Conservation (phyloP, 140 eudicot species). For the Senecio squalidus region DNA sequence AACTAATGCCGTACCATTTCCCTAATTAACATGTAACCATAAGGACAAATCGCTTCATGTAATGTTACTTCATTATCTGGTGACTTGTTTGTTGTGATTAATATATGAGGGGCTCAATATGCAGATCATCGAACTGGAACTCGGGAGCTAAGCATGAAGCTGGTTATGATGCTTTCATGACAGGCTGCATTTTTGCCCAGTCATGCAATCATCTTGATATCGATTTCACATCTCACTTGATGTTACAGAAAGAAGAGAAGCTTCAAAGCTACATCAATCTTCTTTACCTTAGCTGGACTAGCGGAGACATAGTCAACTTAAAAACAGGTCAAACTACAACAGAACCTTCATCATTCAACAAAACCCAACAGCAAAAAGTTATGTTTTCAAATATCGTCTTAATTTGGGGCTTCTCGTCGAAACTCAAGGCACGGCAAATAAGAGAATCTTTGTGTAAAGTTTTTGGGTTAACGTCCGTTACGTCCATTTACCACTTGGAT, state of each 20-base stretch:
- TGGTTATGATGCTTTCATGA: slow-evolving; percentile 98
- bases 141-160: slow-evolving; percentile 98
- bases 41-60: too few species aligned
- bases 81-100: background rate
- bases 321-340: slow-evolving; percentile 44
- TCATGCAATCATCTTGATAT: slow-evolving; percentile 67
- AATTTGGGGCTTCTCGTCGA: slow-evolving; percentile 66
- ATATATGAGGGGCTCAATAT: background rate
- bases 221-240: slow-evolving; percentile 25
- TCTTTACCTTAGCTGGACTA: slow-evolving; percentile 83
- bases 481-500: slow-evolving; percentile 60
- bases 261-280: slow-evolving; percentile 62
- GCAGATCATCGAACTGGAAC: slow-evolving; percentile 90
- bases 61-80: background rate
- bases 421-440: slow-evolving; percentile 57
- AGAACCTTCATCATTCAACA: slow-evolving; percentile 30
- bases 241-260: slow-evolving; percentile 39
- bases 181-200: slow-evolving; percentile 90
- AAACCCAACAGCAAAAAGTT: slow-evolving; percentile 26
- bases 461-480: slow-evolving; percentile 56
- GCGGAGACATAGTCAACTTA: slow-evolving; percentile 66
- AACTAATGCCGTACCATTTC: too few species aligned
- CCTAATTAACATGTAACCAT: too few species aligned
- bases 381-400: slow-evolving; percentile 46
- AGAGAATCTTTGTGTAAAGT: slow-evolving; percentile 53